Conservation (phyloP, 2,329 filamentous ascomycete species). For the Phyllosticta capitalensis region DNA sequence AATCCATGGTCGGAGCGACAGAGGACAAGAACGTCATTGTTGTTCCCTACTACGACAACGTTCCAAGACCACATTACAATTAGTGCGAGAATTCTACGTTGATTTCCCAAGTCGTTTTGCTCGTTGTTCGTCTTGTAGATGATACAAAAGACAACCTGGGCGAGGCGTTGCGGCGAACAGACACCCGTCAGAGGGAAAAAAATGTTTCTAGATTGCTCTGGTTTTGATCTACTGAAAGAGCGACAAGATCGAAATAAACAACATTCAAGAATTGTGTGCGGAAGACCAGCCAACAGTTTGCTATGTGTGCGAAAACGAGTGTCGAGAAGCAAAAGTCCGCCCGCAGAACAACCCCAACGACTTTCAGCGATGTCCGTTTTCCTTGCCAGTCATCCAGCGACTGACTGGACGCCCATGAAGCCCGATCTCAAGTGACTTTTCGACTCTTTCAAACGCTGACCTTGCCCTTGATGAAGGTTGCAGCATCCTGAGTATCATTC, state of each 20-base stretch:
- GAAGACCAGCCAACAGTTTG: not conserved
- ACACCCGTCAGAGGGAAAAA: too few relatives aligned
- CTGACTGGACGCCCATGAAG: too few relatives aligned
- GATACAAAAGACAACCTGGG: too few relatives aligned
- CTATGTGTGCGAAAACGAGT: not conserved
- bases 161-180: too few relatives aligned
- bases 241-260: not conserved
- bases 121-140: too few relatives aligned
- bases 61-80: constrained; percentile 27
- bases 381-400: too few relatives aligned
- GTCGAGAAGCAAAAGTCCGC: not conserved
- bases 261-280: not conserved
- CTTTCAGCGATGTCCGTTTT: too few relatives aligned
- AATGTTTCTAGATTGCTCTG: too few relatives aligned
- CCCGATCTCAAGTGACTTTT: too few relatives aligned
- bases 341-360: not conserved
- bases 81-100: not conserved
- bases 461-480: not conserved
- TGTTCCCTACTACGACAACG: constrained; percentile 41
- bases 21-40: constrained; percentile 36
- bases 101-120: too few relatives aligned
- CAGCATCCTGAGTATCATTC: not conserved
- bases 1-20: constrained; percentile 35
- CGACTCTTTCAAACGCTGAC: not conserved
- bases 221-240: not conserved